Percentiles rank a stretch among this genome's conserved stretches.
These are phyloP conservation scores for Fusarium anthophilum DNA, from an alignment of 2,329 filamentous ascomycete species.

Conservation along the genomic window DNA sequence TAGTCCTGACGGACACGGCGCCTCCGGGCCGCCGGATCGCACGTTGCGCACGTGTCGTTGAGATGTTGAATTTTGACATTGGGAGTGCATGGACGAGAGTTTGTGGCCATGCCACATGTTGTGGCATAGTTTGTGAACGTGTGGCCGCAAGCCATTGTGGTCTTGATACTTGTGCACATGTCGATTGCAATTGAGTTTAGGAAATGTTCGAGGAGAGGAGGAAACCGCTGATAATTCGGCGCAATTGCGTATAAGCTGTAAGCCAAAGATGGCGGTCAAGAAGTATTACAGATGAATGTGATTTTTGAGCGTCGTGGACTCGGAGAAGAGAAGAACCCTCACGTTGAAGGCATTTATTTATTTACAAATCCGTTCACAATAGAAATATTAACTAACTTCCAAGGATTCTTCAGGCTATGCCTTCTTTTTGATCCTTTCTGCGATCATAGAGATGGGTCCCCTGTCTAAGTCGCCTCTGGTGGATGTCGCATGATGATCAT, in stretches of 20 bases:
- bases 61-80: slow-evolving; percentile 36
- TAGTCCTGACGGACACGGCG: slow-evolving; percentile 39
- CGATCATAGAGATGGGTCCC: slow-evolving; percentile 25
- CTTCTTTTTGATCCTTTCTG: slow-evolving; percentile 13
- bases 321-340: slow-evolving; percentile 1
- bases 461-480: slow-evolving; percentile 21
- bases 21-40: slow-evolving; percentile 46
- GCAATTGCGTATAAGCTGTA: not conserved
- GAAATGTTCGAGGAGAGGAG: not conserved
- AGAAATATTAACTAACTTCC: not conserved
- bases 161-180: slow-evolving; percentile 41
- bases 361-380: not conserved
- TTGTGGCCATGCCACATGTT: slow-evolving; percentile 3
- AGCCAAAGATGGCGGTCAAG: not conserved
- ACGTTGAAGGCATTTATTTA: not conserved
- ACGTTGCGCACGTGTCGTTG: slow-evolving; percentile 50
- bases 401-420: slow-evolving; percentile 3
- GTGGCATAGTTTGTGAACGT: slow-evolving; percentile 26
- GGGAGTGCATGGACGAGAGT: slow-evolving; percentile 19
- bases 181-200: not conserved
- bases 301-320: not conserved
- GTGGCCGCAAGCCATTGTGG: slow-evolving; percentile 44
- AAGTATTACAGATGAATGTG: not conserved
- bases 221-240: not conserved
- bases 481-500: slow-evolving; percentile 37